phyloP scores from a whole-genome alignment of 306 rosid species.

The Citrullus mucosospermus region DNA sequence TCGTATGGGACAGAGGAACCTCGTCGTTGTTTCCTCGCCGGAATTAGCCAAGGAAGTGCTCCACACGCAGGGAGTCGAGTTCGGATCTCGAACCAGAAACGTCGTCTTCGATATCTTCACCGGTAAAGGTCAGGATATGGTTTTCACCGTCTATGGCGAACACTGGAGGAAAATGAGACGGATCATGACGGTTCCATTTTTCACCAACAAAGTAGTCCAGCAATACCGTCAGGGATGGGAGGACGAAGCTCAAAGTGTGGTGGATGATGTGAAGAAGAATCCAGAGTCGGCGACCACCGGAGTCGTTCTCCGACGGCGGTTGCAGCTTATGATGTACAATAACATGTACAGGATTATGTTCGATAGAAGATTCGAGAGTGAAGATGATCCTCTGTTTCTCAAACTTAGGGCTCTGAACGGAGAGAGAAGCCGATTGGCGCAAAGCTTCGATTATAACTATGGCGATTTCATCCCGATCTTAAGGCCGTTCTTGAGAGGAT shows the following conservation, averaged over 20 bases:
- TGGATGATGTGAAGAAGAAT: conserved; percentile 45
- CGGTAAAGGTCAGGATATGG: conserved; percentile 86
- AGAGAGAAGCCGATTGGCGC: conserved; percentile 75
- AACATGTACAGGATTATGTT: conserved; percentile 86
- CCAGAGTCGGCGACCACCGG: conserved; percentile 40
- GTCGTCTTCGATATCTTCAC: conserved; percentile 90
- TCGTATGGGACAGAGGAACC: conserved; percentile 85
- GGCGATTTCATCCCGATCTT: conserved; percentile 84
- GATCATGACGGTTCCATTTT: conserved; percentile 88
- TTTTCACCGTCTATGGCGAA: conserved; percentile 86
- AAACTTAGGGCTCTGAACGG: conserved; percentile 55
- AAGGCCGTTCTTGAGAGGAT: conserved; percentile 72
- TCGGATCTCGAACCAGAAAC: conserved; percentile 79
- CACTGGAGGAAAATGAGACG: conserved; percentile 91
- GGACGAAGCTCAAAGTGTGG: conserved; percentile 51
- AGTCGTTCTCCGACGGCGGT: conserved; percentile 38
- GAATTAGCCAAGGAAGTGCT: conserved; percentile 79
- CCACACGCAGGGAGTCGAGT: conserved; percentile 83
- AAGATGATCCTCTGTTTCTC: conserved; percentile 47
- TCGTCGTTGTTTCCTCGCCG: conserved; percentile 69
- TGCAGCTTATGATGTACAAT: conserved; percentile 90
- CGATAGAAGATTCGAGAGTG: conserved; percentile 64
- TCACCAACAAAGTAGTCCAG: conserved; percentile 87
- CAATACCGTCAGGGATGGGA: conserved; percentile 81
- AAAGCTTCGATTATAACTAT: conserved; percentile 83